Evolutionary conservation across 192 early-diverging fungal genomes (phyloP), one percentile per base, ranked within the genome.

Genomic region (Rhizophlyctis rosea): DNA sequence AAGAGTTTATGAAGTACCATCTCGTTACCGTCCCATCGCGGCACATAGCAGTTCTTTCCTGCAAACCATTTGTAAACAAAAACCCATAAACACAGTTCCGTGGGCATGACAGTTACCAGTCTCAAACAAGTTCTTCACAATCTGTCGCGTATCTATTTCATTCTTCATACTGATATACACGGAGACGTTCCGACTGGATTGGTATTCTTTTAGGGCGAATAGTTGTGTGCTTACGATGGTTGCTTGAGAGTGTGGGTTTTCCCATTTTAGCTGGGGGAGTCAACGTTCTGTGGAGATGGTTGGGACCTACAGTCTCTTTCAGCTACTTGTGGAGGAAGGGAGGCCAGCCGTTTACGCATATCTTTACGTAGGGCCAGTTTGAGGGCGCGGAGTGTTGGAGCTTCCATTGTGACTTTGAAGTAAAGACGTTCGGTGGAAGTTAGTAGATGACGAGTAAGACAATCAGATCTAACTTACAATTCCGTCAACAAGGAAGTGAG

Each of bases 1-100:
- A 24, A 59, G n/a, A n/a, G n/a, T n/a, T n/a, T n/a, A n/a, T n/a
- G n/a, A n/a, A 39, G 4, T 36, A 71, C 70, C 70, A 71, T 71
- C 29, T 24, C 35, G 28, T 68, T 34, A 4, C 65, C 70, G 47
- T 71, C 36, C 5, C 70, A 71, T 24, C 64, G 30, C 23, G 70
- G 70, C 30, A 71, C 55, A 44, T 61, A 71, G 50, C 70, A 71
- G 4, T 53, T 47, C 39, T 67, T 67, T 0, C 36, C 68, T 70
- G 25, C 28, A 21, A 28, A 18, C n/a, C 18, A 23, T 59, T 24
- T 35, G 7, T 21, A 54, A 14, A 7, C 31, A 21, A 13, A n/a
- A 24, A 13, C 0, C 29, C 24, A 28, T n/a, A 1, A 33, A 34
- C 9, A 14, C 14, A 34, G 13, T 18, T 34, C 30, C 16, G 11